These are phyloP conservation scores for Globisporangium polare DNA, from an alignment of 352 stramenopile genomes.

Conservation along the genomic window DNA sequence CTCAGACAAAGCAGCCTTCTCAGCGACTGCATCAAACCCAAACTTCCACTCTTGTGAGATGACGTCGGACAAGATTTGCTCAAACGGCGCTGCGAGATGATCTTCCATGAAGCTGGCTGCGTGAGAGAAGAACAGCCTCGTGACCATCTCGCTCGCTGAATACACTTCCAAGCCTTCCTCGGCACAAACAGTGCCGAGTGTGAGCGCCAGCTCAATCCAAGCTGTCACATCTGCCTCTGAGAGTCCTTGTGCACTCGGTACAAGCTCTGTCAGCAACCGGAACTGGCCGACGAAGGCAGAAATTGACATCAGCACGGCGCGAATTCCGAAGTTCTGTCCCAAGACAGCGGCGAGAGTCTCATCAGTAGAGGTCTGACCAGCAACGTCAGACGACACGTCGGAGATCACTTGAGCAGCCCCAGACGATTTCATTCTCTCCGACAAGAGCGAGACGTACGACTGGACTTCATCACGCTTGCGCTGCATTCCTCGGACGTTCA, in stretches of 20 bases:
- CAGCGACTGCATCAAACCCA: slow-evolving; percentile 14
- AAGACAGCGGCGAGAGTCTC: slow-evolving; percentile 5
- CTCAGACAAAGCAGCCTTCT: slow-evolving; percentile 10
- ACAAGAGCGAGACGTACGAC: neutral
- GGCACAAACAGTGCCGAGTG: neutral
- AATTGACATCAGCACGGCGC: slow-evolving; percentile 21
- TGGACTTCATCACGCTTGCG: slow-evolving; percentile 2
- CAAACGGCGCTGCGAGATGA: slow-evolving; percentile 12
- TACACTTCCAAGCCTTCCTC: neutral
- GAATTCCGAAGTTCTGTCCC: slow-evolving; percentile 9
- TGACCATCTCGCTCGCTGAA: neutral
- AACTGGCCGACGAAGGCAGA: slow-evolving; percentile 23
- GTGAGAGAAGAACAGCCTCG: slow-evolving; percentile 1
- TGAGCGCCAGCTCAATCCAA: slow-evolving; percentile 9
- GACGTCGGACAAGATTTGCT: slow-evolving; percentile 25
- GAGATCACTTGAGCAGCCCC: slow-evolving; percentile 1
- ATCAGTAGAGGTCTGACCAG: neutral
- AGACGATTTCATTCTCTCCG: neutral
- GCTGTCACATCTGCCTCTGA: neutral
- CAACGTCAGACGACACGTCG: neutral
- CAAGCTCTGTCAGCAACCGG: slow-evolving; percentile 10
- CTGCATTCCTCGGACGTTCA: slow-evolving; percentile 24
- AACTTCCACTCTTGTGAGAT: slow-evolving; percentile 50
- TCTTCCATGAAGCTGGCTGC: slow-evolving; percentile 13
- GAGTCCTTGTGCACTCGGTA: neutral